Evolutionary conservation across 2,329 filamentous ascomycete species (phyloP).

Genomic region (Zymoseptoria pseudotritici): DNA sequence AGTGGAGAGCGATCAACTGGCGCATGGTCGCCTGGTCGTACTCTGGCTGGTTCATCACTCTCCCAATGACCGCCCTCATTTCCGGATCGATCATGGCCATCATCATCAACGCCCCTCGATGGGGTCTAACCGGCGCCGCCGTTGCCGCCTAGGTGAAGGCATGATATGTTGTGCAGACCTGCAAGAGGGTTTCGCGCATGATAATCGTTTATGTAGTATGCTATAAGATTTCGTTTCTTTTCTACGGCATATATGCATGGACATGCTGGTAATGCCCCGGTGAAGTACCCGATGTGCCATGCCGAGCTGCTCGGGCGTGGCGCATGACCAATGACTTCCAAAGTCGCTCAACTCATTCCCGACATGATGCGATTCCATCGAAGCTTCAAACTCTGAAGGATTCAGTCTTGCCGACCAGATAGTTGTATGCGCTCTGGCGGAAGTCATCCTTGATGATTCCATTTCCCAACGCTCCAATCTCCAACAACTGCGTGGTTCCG

Average conservation of each 20-base stretch:
- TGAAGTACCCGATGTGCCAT: too few relatives aligned
- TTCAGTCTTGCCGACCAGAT: slow-evolving; percentile 26
- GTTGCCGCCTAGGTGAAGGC: not conserved
- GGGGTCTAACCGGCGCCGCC: not conserved
- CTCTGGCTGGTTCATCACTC: slow-evolving; percentile 52
- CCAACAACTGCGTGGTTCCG: slow-evolving; percentile 39
- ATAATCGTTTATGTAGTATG: too few relatives aligned
- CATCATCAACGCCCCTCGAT: slow-evolving; percentile 19
- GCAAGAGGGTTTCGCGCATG: too few relatives aligned
- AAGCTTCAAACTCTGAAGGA: slow-evolving; percentile 9
- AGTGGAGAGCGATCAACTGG: slow-evolving; percentile 54
- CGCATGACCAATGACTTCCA: not conserved
- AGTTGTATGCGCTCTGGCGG: slow-evolving; percentile 37
- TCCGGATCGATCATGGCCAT: slow-evolving; percentile 54
- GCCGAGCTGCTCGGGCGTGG: too few relatives aligned
- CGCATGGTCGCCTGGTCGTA: slow-evolving; percentile 55
- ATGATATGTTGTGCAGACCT: too few relatives aligned
- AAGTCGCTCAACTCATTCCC: not conserved
- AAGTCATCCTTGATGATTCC: slow-evolving; percentile 44
- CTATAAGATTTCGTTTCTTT: too few relatives aligned
- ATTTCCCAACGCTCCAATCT: slow-evolving; percentile 37
- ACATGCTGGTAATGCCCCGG: too few relatives aligned
- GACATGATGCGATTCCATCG: not conserved
- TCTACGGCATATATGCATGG: too few relatives aligned
- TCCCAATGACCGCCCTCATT: slow-evolving; percentile 50